Percentiles rank a stretch among this genome's conserved stretches.
phyloP scores from a whole-genome alignment of 2,329 filamentous ascomycete genomes.

The Metarhizium guizhouense region DNA sequence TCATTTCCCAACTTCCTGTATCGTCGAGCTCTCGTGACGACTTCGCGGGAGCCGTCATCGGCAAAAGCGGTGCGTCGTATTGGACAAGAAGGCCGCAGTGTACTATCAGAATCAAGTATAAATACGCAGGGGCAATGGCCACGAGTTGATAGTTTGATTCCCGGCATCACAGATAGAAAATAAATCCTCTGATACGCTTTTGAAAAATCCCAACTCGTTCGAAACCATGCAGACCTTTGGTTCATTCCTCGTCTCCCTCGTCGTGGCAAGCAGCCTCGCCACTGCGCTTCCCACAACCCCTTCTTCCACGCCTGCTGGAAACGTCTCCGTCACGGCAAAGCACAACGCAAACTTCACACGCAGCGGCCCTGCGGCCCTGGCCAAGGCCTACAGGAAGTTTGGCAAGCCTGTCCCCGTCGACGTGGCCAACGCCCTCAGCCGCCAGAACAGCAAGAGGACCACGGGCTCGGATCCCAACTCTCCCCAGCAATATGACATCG shows the following conservation, averaged over 20 bases:
- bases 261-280: slow-evolving; percentile 9
- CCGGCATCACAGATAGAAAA: background rate
- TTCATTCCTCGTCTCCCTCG: slow-evolving; percentile 12
- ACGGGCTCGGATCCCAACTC: no score
- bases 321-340: background rate
- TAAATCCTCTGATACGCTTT: no score
- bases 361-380: background rate
- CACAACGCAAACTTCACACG: background rate
- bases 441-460: background rate
- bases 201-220: background rate
- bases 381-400: background rate
- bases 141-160: no score
- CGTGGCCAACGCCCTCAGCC: background rate
- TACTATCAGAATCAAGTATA: background rate
- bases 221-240: slow-evolving; percentile 12
- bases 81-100: no score
- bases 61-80: no score
- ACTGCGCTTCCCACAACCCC: slow-evolving; percentile 6
- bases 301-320: background rate
- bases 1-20: background rate
- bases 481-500: slow-evolving; percentile 4
- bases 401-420: background rate
- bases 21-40: background rate
- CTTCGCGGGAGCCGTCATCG: background rate
- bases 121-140: no score